These are phyloP conservation scores for Lipomyces sp. DNA, from an alignment of 805 yeast species.

Conservation along the genomic window DNA sequence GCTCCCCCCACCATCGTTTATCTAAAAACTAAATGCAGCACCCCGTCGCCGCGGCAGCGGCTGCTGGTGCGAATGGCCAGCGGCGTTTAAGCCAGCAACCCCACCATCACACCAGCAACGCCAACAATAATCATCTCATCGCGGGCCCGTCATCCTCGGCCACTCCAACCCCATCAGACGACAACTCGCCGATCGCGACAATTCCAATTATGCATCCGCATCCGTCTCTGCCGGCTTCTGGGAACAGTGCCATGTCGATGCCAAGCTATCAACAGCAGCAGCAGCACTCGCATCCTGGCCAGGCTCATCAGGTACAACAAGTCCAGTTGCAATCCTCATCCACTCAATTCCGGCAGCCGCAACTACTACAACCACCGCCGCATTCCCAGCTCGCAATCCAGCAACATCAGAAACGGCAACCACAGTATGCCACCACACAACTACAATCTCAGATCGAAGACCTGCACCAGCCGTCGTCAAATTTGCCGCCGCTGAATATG, in stretches of 20 bases:
- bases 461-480: slow-evolving; percentile 5
- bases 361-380: slow-evolving; percentile 15
- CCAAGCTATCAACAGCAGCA: slow-evolving; percentile 13
- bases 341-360: slow-evolving; percentile 13
- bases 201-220: neutral
- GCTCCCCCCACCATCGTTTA: too few relatives aligned
- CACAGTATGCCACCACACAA: neutral
- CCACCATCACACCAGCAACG: neutral
- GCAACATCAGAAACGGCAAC: slow-evolving; percentile 4
- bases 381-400: slow-evolving; percentile 10
- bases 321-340: slow-evolving; percentile 3
- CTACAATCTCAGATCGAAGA: slow-evolving; percentile 1
- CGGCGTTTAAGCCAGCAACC: too few relatives aligned
- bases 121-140: slow-evolving; percentile 4
- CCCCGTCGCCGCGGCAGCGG: too few relatives aligned
- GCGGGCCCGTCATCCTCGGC: too few relatives aligned
- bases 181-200: neutral
- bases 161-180: too few relatives aligned
- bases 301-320: slow-evolving; percentile 26
- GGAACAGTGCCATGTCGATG: neutral
- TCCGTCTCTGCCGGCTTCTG: neutral
- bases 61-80: too few relatives aligned
- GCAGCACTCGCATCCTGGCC: slow-evolving; percentile 15
- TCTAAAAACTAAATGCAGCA: too few relatives aligned
- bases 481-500: slow-evolving; percentile 2